Evolutionary conservation across 306 rosid species (phyloP).

Genomic region (Fragaria vesca): DNA sequence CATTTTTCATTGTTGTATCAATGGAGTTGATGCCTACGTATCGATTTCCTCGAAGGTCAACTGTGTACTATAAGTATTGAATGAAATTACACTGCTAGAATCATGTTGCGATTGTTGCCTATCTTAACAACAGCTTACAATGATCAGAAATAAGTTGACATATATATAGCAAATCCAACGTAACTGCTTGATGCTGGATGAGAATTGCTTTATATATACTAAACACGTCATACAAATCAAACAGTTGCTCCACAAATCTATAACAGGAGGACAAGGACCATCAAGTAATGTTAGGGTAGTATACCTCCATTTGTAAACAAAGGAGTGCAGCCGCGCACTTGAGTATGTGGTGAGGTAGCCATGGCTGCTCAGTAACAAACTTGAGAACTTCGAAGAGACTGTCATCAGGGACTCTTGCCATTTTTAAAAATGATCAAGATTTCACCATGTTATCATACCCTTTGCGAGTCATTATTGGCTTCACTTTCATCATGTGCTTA

Average conservation of each 20-base stretch:
- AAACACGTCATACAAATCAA: background rate
- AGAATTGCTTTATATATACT: background rate
- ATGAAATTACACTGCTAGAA: background rate
- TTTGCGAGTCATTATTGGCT: constrained; percentile 65
- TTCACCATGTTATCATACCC: constrained; percentile 42
- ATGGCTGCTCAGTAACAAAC: constrained; percentile 3
- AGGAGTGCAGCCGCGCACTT: background rate
- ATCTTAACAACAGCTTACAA: background rate
- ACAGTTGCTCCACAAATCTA: background rate
- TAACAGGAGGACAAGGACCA: background rate
- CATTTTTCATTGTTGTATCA: background rate
- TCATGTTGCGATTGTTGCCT: background rate
- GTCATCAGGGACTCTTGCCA: background rate
- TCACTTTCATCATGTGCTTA: constrained; percentile 42
- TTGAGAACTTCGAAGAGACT: background rate
- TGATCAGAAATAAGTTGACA: background rate
- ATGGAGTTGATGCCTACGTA: background rate
- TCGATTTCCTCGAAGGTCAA: background rate
- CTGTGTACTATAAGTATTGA: background rate
- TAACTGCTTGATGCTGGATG: background rate
- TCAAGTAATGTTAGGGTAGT: background rate
- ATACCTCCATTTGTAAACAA: background rate
- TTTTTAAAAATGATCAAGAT: constrained; percentile 15
- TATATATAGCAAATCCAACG: background rate
- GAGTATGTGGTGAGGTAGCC: background rate